Conservation (phyloP, 1,139 yeast genomes). For the Nakaseomyces nivariensis region DNA sequence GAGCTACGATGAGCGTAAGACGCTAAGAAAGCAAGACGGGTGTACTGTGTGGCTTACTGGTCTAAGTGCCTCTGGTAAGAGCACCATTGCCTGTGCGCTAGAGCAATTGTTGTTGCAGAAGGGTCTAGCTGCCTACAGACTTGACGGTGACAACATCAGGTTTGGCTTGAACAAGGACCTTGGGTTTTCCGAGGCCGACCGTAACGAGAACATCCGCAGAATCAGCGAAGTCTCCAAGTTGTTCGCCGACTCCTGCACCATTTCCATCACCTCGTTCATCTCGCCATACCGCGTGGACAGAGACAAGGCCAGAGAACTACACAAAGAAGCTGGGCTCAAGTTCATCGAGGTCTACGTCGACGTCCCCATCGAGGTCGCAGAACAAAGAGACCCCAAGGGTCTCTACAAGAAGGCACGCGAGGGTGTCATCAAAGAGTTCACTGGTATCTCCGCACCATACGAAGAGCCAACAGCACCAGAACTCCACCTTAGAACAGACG, state of each 20-base stretch:
- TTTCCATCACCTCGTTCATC: conserved; percentile 83
- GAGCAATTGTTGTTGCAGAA: conserved; percentile 68
- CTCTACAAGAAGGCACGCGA: conserved; percentile 93
- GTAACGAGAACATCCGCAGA: conserved; percentile 90
- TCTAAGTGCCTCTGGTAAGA: conserved; percentile 87
- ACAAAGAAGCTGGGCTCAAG: conserved; percentile 62
- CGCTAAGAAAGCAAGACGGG: conserved; percentile 70
- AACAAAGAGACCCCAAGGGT: conserved; percentile 94
- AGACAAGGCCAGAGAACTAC: conserved; percentile 74
- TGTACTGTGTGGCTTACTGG: conserved; percentile 94
- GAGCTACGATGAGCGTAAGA: conserved; percentile 69
- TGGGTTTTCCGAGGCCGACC: conserved; percentile 83
- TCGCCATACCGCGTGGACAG: conserved; percentile 85
- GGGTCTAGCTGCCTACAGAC: conserved; percentile 66
- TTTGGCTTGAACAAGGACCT: conserved; percentile 91
- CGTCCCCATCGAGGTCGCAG: conserved; percentile 89
- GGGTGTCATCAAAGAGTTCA: conserved; percentile 87
- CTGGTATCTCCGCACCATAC: conserved; percentile 93
- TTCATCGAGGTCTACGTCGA: conserved; percentile 87
- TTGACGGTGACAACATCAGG: conserved; percentile 91
- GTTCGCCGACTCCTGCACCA: conserved; percentile 80
- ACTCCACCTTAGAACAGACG: conserved; percentile 67
- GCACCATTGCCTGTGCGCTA: conserved; percentile 89
- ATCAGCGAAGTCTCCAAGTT: conserved; percentile 88
- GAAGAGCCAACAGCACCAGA: conserved; percentile 86